Evolutionary conservation across 2,329 filamentous ascomycete genomes (phyloP).

Genomic region (Ramularia endophylla): DNA sequence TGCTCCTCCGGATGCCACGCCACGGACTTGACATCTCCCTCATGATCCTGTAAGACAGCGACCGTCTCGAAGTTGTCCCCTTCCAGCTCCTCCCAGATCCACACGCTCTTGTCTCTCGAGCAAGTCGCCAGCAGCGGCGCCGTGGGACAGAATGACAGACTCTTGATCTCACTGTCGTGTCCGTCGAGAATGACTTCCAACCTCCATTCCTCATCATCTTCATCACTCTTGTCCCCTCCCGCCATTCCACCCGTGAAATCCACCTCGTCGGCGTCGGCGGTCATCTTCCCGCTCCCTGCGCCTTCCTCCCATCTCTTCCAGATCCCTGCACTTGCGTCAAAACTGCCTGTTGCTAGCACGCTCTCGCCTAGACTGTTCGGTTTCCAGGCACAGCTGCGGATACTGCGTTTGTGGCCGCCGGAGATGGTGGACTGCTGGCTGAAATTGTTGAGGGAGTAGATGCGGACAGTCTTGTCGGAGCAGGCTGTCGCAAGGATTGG

Average conservation of each 20-base stretch:
- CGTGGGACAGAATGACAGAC: constrained; percentile 65
- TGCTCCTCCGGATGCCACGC: constrained; percentile 80
- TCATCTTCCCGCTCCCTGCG: constrained; percentile 18
- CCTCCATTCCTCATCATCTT: constrained; percentile 66
- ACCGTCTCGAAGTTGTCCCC: constrained; percentile 98
- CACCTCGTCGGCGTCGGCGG: constrained; percentile 18
- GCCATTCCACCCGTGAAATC: constrained; percentile 31
- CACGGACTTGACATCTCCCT: constrained; percentile 91
- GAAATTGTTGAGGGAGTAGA: constrained; percentile 82
- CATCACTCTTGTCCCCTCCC: constrained; percentile 29
- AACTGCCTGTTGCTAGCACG: constrained; percentile 85
- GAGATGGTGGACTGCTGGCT: constrained; percentile 71
- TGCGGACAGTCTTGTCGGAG: constrained; percentile 75
- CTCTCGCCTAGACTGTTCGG: constrained; percentile 54
- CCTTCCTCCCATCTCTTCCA: constrained; percentile 60
- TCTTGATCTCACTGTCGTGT: constrained; percentile 90
- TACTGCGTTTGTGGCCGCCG: constrained; percentile 83
- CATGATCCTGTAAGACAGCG: constrained; percentile 89
- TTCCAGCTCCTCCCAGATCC: constrained; percentile 97
- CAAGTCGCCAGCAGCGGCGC: constrained; percentile 83
- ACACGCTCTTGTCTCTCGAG: constrained; percentile 86
- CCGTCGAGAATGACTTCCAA: constrained; percentile 90
- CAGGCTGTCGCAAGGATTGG: constrained; percentile 86
- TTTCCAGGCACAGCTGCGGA: constrained; percentile 86
- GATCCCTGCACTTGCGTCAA: constrained; percentile 80